Evolutionary conservation across 2,329 filamentous ascomycete genomes (phyloP), one percentile per base, ranked within the genome.

Genomic region (Pseudovirgaria hyperparasitica): DNA sequence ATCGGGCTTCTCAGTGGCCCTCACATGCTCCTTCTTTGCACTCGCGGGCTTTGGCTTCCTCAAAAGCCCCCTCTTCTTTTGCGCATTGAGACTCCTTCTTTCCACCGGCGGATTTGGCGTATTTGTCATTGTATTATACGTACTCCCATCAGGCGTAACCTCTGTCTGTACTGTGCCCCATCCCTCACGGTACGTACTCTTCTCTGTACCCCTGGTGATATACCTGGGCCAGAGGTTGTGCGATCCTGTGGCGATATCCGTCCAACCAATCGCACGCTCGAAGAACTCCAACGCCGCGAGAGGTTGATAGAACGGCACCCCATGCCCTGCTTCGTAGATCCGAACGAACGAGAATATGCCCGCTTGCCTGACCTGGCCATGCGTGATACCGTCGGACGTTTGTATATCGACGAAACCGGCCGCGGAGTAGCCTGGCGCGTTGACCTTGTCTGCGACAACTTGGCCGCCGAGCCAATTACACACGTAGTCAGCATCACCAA

Each of bases 251-350:
- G 61, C 62, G 29, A 74, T 53, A 29, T 71, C 65, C 12, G 51
- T 42, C n/a, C 61, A 55, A 8, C 41, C 37, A 30, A 70, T 46
- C 8, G 57, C 58, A 9, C 66, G 56, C 44, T 61, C 50, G 35
- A 70, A 66, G 32, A 68, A 52, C 33, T 60, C 57, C 9, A 67
- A 46, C 6, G 64, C 46, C 9, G 55, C 59, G 17, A 62, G 47
- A 4, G 58, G 68, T 40, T 70, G 66, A 42, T 70, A 70, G 42
- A 67, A 69, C 0, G 65, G 66, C 2, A 65, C 61, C 40, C 62
- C 57, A 28, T 65, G 62, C 4, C 62, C 62, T 6, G 51, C 48
- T 31, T 65, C 58, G 42, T 62, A 65, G 35, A 70, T 53, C 14
- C 66, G 53, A 5, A 59, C 52, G 41, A 67, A 67, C 23, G 55